Base-by-base conservation (phyloP, 352 stramenopile genomes). In the Pythium chondricola region DNA sequence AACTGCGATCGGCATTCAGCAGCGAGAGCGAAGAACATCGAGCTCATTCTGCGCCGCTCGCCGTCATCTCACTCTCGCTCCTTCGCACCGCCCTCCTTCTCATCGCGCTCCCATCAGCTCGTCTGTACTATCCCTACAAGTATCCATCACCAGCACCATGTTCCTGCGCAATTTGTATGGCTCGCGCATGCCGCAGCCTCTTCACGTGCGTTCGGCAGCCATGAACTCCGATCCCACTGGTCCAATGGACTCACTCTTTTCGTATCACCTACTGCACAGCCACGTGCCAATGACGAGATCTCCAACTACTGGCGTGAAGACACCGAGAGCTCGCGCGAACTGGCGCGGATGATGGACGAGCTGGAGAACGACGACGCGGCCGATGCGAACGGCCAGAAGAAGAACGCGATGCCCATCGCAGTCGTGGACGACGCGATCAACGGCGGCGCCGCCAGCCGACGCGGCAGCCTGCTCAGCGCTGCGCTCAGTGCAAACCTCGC, bases 271-370 rank as follows among this genome's bases (percentile, higher is more conserved):
- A n/a, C n/a, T n/a, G n/a, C n/a, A 6, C 36, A 92, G 81, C 81
- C 81, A 13, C 81, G 75, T 21, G 52, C 76, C 2, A 72, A 92
- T 52, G 71, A 75, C 2, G 61, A 88, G 41, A 61, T 69, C 20
- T 85, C 77, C 6, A 84, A 60, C 29, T 89, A 92, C 61, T 92
- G 81, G 81, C 64, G 75, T 22, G 77, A 89, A 40, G 81, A 92
- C 57, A 92, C 81, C 11, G 58, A 71, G 26, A 86, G 67, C 30
- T 68, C 80, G 9, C 67, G 56, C 8, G 80, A 83, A 48, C 75
- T 92, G 16, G 75, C 71, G 29, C 69, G 70, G 7, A 60, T 69
- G 8, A 86, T 92, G 67, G 67, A 57, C 20, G 81, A 92, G 50
- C 56, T 65, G 16, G 72, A 88, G 9, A 43, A 56, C 7, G 56